Percentiles rank a stretch among this genome's conserved stretches.
phyloP scores from a whole-genome alignment of 179 eudicot species.

The Nepenthes alata region DNA sequence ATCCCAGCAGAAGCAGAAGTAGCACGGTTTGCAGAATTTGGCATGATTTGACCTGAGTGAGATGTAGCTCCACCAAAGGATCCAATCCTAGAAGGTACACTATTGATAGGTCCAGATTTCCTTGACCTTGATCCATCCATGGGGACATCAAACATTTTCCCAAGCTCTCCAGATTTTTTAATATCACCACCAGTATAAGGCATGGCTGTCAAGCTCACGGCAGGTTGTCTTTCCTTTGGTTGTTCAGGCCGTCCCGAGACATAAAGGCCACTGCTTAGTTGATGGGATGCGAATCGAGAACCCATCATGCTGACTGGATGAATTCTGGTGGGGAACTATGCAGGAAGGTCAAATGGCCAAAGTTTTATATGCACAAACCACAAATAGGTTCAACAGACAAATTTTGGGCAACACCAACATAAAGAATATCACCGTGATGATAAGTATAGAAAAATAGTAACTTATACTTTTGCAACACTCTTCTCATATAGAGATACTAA shows the following conservation, averaged over 20 bases:
- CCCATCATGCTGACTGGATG: conserved; percentile 28
- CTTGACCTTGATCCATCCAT: conserved; percentile 68
- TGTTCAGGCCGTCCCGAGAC: conserved; percentile 93
- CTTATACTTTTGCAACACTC: too few relatives aligned
- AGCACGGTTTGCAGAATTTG: conserved; percentile 39
- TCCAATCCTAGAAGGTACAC: conserved; percentile 69
- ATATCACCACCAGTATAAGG: conserved; percentile 94
- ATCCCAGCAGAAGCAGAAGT: conserved; percentile 46
- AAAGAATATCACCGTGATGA: neutral
- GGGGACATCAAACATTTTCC: conserved; percentile 84
- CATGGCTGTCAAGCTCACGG: conserved; percentile 80
- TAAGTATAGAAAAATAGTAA: too few relatives aligned
- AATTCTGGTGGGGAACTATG: too few relatives aligned
- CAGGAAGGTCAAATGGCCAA: neutral
- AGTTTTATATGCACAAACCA: conserved; percentile 14
- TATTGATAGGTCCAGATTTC: conserved; percentile 72
- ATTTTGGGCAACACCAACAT: neutral
- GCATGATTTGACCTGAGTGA: conserved; percentile 57
- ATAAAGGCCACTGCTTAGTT: conserved; percentile 78
- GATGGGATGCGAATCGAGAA: conserved; percentile 81
- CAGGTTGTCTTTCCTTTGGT: conserved; percentile 77
- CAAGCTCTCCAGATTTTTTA: conserved; percentile 86
- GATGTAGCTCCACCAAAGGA: conserved; percentile 72
- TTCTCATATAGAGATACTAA: neutral
- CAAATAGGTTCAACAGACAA: conserved; percentile 4